These are phyloP conservation scores for Macrolepiota albuminosa DNA, from an alignment of 768 basidiomycete species.

Conservation along the genomic window DNA sequence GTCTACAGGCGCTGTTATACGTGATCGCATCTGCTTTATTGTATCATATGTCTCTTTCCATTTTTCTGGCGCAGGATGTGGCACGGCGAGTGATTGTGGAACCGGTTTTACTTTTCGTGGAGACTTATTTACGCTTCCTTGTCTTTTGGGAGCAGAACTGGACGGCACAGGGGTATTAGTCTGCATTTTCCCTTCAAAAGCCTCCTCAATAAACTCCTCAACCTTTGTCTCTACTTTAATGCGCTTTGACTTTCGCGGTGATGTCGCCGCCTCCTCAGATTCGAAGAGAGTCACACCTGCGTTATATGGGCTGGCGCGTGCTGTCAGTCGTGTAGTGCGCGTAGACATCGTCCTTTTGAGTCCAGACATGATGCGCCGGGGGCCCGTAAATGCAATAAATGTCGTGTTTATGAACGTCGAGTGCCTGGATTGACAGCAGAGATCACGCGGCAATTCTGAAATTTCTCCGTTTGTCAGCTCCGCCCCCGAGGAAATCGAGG, in stretches of 20 bases:
- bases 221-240: slow-evolving; percentile 22
- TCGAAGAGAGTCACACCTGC: slow-evolving; percentile 38
- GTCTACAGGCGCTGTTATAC: slow-evolving; percentile 81
- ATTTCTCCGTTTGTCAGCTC: slow-evolving; percentile 10
- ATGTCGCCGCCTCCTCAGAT: slow-evolving; percentile 20
- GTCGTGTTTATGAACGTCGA: neutral
- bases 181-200: neutral
- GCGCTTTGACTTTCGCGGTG: slow-evolving; percentile 24
- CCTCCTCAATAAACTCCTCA: slow-evolving; percentile 5
- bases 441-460: neutral
- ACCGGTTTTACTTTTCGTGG: slow-evolving; percentile 55
- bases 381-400: neutral
- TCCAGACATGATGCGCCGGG: slow-evolving; percentile 8
- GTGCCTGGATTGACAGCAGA: neutral
- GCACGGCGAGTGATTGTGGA: slow-evolving; percentile 45
- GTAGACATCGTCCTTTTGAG: slow-evolving; percentile 15
- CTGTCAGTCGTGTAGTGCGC: slow-evolving; percentile 28
- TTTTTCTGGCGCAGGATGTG: slow-evolving; percentile 60
- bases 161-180: slow-evolving; percentile 5
- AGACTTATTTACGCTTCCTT: slow-evolving; percentile 14
- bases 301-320: slow-evolving; percentile 41
- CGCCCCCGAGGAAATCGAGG: slow-evolving; percentile 2
- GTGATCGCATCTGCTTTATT: slow-evolving; percentile 73
- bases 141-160: slow-evolving; percentile 17
- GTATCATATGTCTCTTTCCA: slow-evolving; percentile 70